Percentiles rank a stretch among this genome's conserved stretches.
Conservation (phyloP, 495 filamentous ascomycete genomes). For the Ascobolus immersus region DNA sequence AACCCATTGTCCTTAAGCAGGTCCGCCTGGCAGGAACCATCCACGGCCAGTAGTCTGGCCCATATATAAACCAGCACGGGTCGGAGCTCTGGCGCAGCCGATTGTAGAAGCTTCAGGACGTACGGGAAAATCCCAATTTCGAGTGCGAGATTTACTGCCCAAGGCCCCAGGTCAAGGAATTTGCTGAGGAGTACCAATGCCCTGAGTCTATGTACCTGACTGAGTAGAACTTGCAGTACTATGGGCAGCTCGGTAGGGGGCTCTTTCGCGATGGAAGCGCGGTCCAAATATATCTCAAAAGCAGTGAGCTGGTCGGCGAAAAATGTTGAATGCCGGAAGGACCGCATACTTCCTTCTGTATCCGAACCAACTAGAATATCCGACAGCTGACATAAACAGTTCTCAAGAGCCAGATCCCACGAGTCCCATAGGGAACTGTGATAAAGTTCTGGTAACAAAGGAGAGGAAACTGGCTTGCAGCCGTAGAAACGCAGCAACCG, state of each 20-base stretch:
- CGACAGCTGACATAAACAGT: slow-evolving; percentile 78
- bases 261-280: slow-evolving; percentile 61
- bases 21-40: slow-evolving; percentile 73
- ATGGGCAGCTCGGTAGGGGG: slow-evolving; percentile 87
- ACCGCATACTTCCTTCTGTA: too few species aligned
- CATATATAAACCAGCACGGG: slow-evolving; percentile 99
- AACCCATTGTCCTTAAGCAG: slow-evolving; percentile 90
- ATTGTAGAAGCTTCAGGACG: slow-evolving; percentile 84
- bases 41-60: slow-evolving; percentile 88
- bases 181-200: slow-evolving; percentile 80
- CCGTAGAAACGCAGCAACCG: slow-evolving; percentile 87
- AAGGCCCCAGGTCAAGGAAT: slow-evolving; percentile 85
- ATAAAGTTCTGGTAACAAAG: slow-evolving; percentile 70
- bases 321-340: slow-evolving; percentile 85
- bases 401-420: slow-evolving; percentile 92
- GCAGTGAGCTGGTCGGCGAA: slow-evolving; percentile 94
- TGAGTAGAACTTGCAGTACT: slow-evolving; percentile 82
- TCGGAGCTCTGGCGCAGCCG: slow-evolving; percentile 79
- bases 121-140: slow-evolving; percentile 98
- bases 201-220: slow-evolving; percentile 79
- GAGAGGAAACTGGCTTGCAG: slow-evolving; percentile 75
- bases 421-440: slow-evolving; percentile 87
- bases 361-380: slow-evolving; percentile 49
- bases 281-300: slow-evolving; percentile 86
- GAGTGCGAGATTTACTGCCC: slow-evolving; percentile 87